A percentile compares a stretch with the other conserved stretches of the same genome.
phyloP scores from a whole-genome alignment of 805 yeast genomes.

The Ogataea nakhonphanomensis region DNA sequence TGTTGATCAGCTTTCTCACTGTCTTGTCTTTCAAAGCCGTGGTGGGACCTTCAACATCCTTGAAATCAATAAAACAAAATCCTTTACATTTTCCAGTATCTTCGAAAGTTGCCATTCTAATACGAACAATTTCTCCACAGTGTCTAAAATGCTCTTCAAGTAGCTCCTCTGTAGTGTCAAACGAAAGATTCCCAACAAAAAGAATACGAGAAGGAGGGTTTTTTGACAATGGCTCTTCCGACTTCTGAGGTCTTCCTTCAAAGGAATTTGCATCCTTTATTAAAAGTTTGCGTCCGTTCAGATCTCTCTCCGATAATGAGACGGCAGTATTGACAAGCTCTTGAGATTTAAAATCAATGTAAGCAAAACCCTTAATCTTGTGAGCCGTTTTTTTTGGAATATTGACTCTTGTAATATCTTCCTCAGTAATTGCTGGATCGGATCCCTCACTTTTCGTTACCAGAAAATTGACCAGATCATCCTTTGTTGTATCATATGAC shows the following conservation, averaged over 20 bases:
- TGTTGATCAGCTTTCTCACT: slow-evolving; percentile 62
- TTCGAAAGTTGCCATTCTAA: slow-evolving; percentile 97
- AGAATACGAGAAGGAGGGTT: slow-evolving; percentile 87
- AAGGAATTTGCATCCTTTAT: slow-evolving; percentile 78
- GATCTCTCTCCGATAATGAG: slow-evolving; percentile 60
- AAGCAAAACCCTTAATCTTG: slow-evolving; percentile 83
- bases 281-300: slow-evolving; percentile 82
- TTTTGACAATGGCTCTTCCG: slow-evolving; percentile 47
- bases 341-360: slow-evolving; percentile 69
- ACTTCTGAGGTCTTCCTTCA: slow-evolving; percentile 77
- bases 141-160: slow-evolving; percentile 81
- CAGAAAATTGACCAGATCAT: slow-evolving; percentile 66
- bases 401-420: slow-evolving; percentile 70
- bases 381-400: slow-evolving; percentile 69
- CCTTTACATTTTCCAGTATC: slow-evolving; percentile 97
- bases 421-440: slow-evolving; percentile 39
- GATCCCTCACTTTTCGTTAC: slow-evolving; percentile 39
- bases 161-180: slow-evolving; percentile 81
- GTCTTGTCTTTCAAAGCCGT: slow-evolving; percentile 71
- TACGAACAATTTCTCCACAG: slow-evolving; percentile 80
- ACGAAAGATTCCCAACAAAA: slow-evolving; percentile 90
- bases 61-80: slow-evolving; percentile 88
- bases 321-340: slow-evolving; percentile 62
- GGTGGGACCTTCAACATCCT: slow-evolving; percentile 76
- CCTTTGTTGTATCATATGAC: slow-evolving; percentile 76